These are phyloP conservation scores for Gynandropsis gynandra DNA, from an alignment of 345 rosid genomes.

Conservation along the genomic window DNA sequence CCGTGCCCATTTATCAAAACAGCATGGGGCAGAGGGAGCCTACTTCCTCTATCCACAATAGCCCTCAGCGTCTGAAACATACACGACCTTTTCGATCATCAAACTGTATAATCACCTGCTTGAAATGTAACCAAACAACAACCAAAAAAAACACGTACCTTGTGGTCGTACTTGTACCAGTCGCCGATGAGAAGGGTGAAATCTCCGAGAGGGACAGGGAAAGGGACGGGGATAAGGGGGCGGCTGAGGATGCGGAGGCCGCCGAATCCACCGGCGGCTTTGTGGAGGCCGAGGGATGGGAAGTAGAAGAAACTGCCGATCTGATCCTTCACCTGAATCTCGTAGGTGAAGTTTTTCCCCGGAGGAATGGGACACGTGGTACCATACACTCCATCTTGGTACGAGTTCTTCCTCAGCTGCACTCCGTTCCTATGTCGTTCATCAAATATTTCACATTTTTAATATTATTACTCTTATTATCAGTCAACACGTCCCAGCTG, in stretches of 20 bases:
- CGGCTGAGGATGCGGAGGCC: constrained; percentile 73
- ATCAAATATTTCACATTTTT: neutral
- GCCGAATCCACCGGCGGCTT: constrained; percentile 90
- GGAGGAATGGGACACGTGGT: constrained; percentile 99
- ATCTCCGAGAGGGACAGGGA: constrained; percentile 70
- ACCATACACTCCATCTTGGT: constrained; percentile 76
- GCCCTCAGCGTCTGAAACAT: constrained; percentile 43
- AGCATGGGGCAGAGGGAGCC: constrained; percentile 54
- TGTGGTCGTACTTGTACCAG: constrained; percentile 64
- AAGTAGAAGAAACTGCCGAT: constrained; percentile 88
- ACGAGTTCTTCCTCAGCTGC: constrained; percentile 86
- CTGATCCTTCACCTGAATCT: constrained; percentile 79
- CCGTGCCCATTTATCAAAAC: constrained; percentile 77
- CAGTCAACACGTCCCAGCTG: too few species aligned
- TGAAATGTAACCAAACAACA: too few species aligned
- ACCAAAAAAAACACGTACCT: constrained; percentile 41
- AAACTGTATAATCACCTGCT: neutral
- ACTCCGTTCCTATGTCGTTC: constrained; percentile 63
- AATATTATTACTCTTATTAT: constrained; percentile 1
- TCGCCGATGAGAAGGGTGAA: constrained; percentile 77
- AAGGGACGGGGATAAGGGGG: constrained; percentile 82
- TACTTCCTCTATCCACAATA: constrained; percentile 52
- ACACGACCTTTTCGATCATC: neutral
- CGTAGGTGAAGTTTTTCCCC: constrained; percentile 77
- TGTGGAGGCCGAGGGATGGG: constrained; percentile 90